A percentile compares a stretch with the other conserved stretches of the same genome.
phyloP scores from a whole-genome alignment of 1,284 basidiomycete species.

The Exobasidium cylindrosporum region DNA sequence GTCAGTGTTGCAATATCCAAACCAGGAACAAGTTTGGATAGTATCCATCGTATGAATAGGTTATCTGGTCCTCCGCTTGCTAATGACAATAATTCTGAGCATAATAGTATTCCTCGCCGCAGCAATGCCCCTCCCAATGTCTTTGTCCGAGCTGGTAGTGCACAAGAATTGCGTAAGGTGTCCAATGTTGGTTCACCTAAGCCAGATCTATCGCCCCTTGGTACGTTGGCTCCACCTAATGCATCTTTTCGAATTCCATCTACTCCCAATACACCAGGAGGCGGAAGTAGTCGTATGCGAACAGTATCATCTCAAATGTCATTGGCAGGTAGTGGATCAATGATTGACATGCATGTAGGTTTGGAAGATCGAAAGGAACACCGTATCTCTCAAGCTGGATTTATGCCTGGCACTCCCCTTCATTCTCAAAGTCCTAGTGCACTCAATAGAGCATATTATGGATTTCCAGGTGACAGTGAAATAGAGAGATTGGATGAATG shows the following conservation, averaged over 20 bases:
- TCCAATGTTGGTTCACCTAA: constrained; percentile 20
- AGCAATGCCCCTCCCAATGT: neutral
- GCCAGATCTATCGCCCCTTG: constrained; percentile 9
- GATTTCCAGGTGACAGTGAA: constrained; percentile 40
- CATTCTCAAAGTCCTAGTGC: constrained; percentile 27
- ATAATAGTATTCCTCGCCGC: constrained; percentile 14
- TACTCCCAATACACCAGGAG: neutral
- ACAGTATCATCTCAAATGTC: constrained; percentile 43
- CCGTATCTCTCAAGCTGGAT: constrained; percentile 36
- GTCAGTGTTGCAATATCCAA: neutral
- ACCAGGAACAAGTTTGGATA: neutral
- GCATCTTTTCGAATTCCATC: constrained; percentile 26
- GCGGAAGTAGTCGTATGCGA: neutral
- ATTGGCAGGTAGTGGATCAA: constrained; percentile 55
- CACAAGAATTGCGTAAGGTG: constrained; percentile 17
- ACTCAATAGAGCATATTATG: constrained; percentile 33
- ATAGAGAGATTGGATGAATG: neutral
- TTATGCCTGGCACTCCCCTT: constrained; percentile 31
- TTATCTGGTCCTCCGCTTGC: neutral
- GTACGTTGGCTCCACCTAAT: constrained; percentile 33
- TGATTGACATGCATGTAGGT: constrained; percentile 58
- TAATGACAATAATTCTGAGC: constrained; percentile 4
- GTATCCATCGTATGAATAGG: neutral
- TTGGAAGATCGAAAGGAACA: constrained; percentile 41
- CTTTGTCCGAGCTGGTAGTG: constrained; percentile 14